These are phyloP conservation scores for Fusarium sp. DNA, from an alignment of 2,329 filamentous ascomycete species.

Conservation along the genomic window DNA sequence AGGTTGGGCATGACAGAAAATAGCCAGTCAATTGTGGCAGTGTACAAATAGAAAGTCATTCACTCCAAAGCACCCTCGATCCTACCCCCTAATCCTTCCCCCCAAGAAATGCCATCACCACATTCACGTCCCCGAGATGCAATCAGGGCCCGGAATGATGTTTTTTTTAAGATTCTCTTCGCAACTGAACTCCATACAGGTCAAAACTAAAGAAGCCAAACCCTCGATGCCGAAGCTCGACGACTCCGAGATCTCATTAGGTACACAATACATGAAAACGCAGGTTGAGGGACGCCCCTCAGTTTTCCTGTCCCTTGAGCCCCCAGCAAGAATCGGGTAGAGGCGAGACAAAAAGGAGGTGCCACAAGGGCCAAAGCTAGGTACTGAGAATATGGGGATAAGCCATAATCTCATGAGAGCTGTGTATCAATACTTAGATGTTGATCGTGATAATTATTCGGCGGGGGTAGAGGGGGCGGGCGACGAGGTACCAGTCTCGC, in stretches of 20 bases:
- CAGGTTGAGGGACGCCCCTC: constrained; percentile 38
- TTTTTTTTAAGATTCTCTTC: constrained; percentile 46
- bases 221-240: constrained; percentile 44
- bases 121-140: constrained; percentile 31
- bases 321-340: constrained; percentile 37
- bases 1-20: constrained; percentile 20
- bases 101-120: constrained; percentile 32
- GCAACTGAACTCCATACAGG: constrained; percentile 49
- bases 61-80: constrained; percentile 36
- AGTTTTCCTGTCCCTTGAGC: constrained; percentile 37
- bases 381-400: constrained; percentile 19
- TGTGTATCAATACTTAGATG: constrained; percentile 27
- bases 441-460: constrained; percentile 47
- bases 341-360: constrained; percentile 35
- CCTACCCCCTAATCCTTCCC: constrained; percentile 28
- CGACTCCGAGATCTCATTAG: constrained; percentile 52
- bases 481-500: constrained; percentile 67
- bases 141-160: constrained; percentile 44
- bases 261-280: constrained; percentile 51
- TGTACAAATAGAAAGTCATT: constrained; percentile 43
- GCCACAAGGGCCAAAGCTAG: constrained; percentile 35
- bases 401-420: constrained; percentile 26
- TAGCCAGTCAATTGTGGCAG: constrained; percentile 27
- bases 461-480: constrained; percentile 66
- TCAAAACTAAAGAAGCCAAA: constrained; percentile 48